A percentile compares a stretch with the other conserved stretches of the same genome.
Evolutionary conservation across 257 asterid species (phyloP).

Genomic region (Capsicum pubescens): DNA sequence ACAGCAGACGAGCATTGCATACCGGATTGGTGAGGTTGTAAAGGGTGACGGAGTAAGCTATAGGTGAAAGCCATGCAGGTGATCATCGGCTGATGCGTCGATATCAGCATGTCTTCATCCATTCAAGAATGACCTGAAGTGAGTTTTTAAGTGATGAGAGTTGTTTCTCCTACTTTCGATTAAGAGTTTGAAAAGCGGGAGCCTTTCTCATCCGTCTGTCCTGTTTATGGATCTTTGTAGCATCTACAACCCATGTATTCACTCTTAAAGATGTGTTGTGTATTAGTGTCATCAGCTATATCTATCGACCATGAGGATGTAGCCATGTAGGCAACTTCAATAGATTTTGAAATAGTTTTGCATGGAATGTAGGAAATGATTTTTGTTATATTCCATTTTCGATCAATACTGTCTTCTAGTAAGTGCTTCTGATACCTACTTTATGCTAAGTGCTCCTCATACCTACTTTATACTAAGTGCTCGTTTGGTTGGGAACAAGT

Average conservation of each 20-base stretch:
- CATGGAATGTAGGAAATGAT: neutral
- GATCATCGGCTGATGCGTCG: neutral
- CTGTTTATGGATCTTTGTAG: neutral
- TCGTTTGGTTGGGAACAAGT: too few relatives aligned
- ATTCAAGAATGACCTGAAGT: neutral
- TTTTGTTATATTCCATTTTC: neutral
- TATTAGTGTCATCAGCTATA: neutral
- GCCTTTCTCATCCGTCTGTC: neutral
- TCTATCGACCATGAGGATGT: neutral
- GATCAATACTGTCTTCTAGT: neutral
- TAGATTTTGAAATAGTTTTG: neutral
- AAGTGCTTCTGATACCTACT: neutral
- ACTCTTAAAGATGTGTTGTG: conserved; percentile 11
- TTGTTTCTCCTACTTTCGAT: neutral
- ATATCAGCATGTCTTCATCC: neutral
- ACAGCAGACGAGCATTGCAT: conserved; percentile 31
- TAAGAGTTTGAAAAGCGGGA: neutral
- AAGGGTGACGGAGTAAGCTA: conserved; percentile 72
- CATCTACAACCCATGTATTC: neutral
- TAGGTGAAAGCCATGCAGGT: conserved; percentile 26
- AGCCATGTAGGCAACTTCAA: neutral
- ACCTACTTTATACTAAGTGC: neutral
- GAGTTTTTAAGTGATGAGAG: neutral
- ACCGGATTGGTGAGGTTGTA: conserved; percentile 69
- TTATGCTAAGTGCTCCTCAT: too few relatives aligned